A percentile compares a stretch with the other conserved stretches of the same genome.
Evolutionary conservation across 805 yeast genomes (phyloP).

Genomic region (Candida michaelii): DNA sequence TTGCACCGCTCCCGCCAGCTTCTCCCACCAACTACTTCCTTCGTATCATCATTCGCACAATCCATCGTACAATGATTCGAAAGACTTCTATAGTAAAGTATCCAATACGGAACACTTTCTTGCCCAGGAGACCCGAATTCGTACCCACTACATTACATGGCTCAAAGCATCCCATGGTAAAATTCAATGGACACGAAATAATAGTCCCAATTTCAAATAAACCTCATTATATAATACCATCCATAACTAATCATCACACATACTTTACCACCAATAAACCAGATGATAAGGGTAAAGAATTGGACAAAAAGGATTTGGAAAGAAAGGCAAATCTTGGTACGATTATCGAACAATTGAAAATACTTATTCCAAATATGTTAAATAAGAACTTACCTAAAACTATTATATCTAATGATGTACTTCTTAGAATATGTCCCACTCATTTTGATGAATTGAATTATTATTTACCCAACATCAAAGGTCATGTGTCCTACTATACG

Average conservation of each 20-base stretch:
- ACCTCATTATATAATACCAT: too few relatives aligned
- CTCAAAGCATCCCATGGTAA: background rate
- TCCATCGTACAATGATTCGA: background rate
- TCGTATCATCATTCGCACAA: too few relatives aligned
- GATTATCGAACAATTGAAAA: slow-evolving; percentile 48
- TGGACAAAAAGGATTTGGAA: background rate
- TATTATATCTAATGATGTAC: slow-evolving; percentile 45
- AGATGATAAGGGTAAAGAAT: background rate
- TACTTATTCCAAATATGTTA: slow-evolving; percentile 52
- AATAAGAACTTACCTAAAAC: slow-evolving; percentile 44
- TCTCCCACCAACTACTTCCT: background rate
- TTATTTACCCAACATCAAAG: slow-evolving; percentile 55
- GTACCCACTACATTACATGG: background rate
- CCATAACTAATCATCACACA: too few relatives aligned
- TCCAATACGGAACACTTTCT: background rate
- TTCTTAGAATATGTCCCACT: slow-evolving; percentile 57
- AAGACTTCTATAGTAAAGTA: background rate
- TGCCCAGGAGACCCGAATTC: background rate
- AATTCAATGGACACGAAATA: background rate
- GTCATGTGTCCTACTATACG: slow-evolving; percentile 54
- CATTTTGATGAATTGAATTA: slow-evolving; percentile 44
- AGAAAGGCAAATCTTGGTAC: slow-evolving; percentile 54
- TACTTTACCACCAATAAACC: too few relatives aligned
- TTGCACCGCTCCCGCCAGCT: too few relatives aligned
- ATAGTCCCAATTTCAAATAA: background rate